Base-by-base conservation (phyloP, 192 early-diverging fungal genomes). In the Mortierella antarctica region DNA sequence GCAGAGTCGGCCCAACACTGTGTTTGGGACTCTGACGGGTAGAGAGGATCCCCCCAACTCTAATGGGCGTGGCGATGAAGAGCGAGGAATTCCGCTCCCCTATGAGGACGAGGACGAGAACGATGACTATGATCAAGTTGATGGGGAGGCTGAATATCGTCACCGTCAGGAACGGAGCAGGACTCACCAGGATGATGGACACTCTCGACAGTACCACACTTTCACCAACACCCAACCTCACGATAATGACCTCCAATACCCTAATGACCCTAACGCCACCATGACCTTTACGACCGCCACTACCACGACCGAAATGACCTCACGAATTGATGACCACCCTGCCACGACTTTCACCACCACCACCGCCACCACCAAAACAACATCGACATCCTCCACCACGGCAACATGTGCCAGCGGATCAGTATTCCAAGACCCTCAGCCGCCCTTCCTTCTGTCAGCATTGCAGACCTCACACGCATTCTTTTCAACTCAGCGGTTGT, bases 371-470 rank as follows among this genome's bases (percentile, higher is more conserved):
- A 70, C 53, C 9, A 47, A 71, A 58, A 65, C 47, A 40, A 73
- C 31, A 6, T 60, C 13, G 49, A 76, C 58, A 5, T 63, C 41
- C 1, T 53, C 21, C 15, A 45, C 13, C 6, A 57, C 62, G 4
- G 59, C 55, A 42, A 65, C 62, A 41, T 52, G 48, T 39, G 42
- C 41, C 42, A 6, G 7, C 61, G 52, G 15, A 48, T 21, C 64
- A 44, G 53, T 21, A 0, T 72, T 80, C 18, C 42, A 66, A n/a
- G 70, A 80, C 20, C 77, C 77, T 31, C 77, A 68, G 15, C 77
- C 77, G 9, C 77, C 77, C 6, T 80, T 80, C 61, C 53, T 72
- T 11, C 60, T 80, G 9, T 72, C 77, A 31, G 8, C 53, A 0
- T 62, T 73, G 21, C 44, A 56, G 47, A 51, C 47, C 18, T 45